A percentile compares a stretch with the other conserved stretches of the same genome.
Evolutionary conservation across 176 grass and related monocot genomes (phyloP).

Genomic region (Oryza meridionalis): DNA sequence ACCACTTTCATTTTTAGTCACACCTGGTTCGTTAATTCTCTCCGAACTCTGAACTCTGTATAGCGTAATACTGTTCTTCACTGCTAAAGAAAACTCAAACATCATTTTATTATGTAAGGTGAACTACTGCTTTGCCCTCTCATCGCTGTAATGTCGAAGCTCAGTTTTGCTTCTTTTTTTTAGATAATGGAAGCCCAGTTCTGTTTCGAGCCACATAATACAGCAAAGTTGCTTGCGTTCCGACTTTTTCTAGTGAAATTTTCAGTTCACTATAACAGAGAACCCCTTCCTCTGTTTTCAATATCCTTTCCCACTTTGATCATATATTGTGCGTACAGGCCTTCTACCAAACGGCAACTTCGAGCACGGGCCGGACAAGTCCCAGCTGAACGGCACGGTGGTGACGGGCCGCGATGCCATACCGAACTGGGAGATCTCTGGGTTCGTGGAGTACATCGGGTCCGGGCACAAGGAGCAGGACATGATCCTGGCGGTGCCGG

Average conservation of each 20-base stretch:
- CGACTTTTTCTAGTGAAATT: background rate
- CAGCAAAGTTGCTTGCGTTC: background rate
- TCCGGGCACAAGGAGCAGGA: constrained; percentile 49
- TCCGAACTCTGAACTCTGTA: background rate
- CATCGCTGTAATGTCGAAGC: background rate
- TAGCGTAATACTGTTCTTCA: background rate
- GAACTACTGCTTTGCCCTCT: background rate
- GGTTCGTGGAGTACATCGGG: constrained; percentile 65
- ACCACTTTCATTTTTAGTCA: no score
- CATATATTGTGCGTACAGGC: constrained; percentile 2
- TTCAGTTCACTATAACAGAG: background rate
- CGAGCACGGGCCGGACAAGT: constrained; percentile 33
- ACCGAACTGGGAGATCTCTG: constrained; percentile 46
- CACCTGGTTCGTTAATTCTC: background rate
- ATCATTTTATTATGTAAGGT: no score
- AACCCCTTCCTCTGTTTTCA: background rate
- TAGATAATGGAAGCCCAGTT: background rate
- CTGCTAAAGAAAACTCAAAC: background rate
- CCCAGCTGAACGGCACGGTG: constrained; percentile 42
- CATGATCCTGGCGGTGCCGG: constrained; percentile 55
- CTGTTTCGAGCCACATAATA: background rate
- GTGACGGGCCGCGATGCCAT: constrained; percentile 25
- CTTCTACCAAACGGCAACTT: constrained; percentile 54
- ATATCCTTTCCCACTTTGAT: background rate
- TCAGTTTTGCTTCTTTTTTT: background rate